A percentile compares a stretch with the other conserved stretches of the same genome.
Evolutionary conservation across 2,329 filamentous ascomycete species (phyloP).

Genomic region (Aspergillus spinulosporus): DNA sequence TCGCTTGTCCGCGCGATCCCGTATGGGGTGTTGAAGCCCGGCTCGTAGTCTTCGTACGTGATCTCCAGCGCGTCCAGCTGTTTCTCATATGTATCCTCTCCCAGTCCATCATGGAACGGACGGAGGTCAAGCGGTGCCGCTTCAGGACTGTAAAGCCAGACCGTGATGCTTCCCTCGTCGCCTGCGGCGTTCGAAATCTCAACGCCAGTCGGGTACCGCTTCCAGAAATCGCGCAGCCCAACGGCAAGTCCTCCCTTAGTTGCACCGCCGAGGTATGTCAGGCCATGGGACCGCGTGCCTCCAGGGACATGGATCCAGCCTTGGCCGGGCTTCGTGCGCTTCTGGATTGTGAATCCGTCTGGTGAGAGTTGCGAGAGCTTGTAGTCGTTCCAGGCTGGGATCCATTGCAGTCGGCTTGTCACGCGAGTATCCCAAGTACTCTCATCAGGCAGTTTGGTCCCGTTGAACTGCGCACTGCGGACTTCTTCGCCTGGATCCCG

Average conservation of each 20-base stretch:
- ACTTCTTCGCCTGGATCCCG: constrained; percentile 51
- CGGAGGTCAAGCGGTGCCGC: constrained; percentile 58
- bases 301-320: constrained; percentile 47
- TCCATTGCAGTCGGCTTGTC: constrained; percentile 54
- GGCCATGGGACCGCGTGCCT: constrained; percentile 56
- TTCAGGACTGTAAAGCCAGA: constrained; percentile 62
- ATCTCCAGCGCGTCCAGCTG: constrained; percentile 62
- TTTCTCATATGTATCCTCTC: constrained; percentile 56
- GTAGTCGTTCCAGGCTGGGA: constrained; percentile 61
- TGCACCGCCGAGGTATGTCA: constrained; percentile 61
- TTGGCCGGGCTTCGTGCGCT: constrained; percentile 53
- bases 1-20: constrained; percentile 62
- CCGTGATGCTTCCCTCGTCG: constrained; percentile 54
- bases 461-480: constrained; percentile 45
- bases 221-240: constrained; percentile 63
- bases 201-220: constrained; percentile 60
- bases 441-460: constrained; percentile 20
- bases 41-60: constrained; percentile 65
- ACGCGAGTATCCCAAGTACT: constrained; percentile 44
- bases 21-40: constrained; percentile 56
- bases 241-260: constrained; percentile 60
- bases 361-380: constrained; percentile 58
- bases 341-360: constrained; percentile 62
- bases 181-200: constrained; percentile 55
- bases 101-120: constrained; percentile 60